Percentiles rank a stretch among this genome's conserved stretches.
Evolutionary conservation across 345 rosid genomes (phyloP).

Genomic region (Populus deltoides): DNA sequence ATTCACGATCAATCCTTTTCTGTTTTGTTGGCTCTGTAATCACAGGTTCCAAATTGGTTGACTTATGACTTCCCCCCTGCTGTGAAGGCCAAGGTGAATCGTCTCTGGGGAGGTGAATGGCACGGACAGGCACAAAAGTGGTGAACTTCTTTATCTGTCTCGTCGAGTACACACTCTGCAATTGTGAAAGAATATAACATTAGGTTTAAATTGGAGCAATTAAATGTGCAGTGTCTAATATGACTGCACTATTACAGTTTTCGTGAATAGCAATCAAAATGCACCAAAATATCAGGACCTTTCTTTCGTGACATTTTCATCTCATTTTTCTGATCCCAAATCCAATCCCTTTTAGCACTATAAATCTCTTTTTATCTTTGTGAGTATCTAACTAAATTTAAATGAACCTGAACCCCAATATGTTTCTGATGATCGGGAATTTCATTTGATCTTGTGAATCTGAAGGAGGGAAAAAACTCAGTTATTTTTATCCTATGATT

Average conservation of each 20-base stretch:
- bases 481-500: background rate
- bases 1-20: background rate
- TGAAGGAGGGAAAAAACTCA: background rate
- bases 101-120: constrained; percentile 99
- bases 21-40: constrained; percentile 8
- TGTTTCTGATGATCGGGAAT: background rate
- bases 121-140: constrained; percentile 98
- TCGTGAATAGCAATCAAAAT: background rate
- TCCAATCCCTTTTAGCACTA: background rate
- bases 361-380: background rate
- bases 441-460: background rate
- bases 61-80: constrained; percentile 90
- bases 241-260: background rate
- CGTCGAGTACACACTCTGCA: background rate
- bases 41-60: constrained; percentile 92
- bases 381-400: background rate
- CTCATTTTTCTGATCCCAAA: background rate
- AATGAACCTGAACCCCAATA: background rate
- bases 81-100: constrained; percentile 92
- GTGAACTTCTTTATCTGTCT: constrained; percentile 31
- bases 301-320: background rate
- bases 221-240: background rate
- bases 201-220: background rate
- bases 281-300: background rate
- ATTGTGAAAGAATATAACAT: background rate